Evolutionary conservation across 148 eudicot species (phyloP), one percentile per base, ranked within the genome.

Genomic region (Pharnaceum exiguum): DNA sequence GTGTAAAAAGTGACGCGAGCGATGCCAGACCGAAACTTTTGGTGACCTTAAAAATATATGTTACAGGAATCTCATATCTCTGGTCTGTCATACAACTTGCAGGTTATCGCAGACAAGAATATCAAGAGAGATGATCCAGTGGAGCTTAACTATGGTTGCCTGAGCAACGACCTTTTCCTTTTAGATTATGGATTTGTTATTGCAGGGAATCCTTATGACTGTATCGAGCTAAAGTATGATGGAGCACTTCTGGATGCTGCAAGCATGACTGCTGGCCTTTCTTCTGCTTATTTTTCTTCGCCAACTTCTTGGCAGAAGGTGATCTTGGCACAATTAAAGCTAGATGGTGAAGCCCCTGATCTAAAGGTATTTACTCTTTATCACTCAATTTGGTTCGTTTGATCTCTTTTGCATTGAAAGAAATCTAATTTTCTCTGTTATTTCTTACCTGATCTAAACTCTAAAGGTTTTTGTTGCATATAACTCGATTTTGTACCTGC

Each of bases 111-210:
- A 26, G 82, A 81, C 65, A 71, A 70, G 54, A 69, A 79, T 54
- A 85, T 91, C 37, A 70, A 84, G 47, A 78, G 62, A 56, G 63
- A 79, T 51, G 82, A 77, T 55, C 76, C 89, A 6, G 63, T 91
- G 51, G 72, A 74, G 60, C 87, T 91, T 26, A 91, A 91, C 70
- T 91, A 91, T 57, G 97, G 97, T 26, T 73, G 82, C 55, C 75
- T 91, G 72, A 87, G 59, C 66, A 91, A 87, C 57, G 97, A 91
- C 68, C 62, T 91, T 63, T 85, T 87, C 66, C 85, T 87, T 61
- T 73, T 91, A 63, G 97, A 91, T 76, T 91, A 91, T 59, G 97
- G 97, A 47, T 91, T 91, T 62, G 86, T 91, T 31, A 63, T 85
- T 27, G 62, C 85, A 29, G 69, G 78, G 47, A 91, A 91, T 65